phyloP scores from a whole-genome alignment of 1,284 basidiomycete species.

The Boletus albobrunnescens region DNA sequence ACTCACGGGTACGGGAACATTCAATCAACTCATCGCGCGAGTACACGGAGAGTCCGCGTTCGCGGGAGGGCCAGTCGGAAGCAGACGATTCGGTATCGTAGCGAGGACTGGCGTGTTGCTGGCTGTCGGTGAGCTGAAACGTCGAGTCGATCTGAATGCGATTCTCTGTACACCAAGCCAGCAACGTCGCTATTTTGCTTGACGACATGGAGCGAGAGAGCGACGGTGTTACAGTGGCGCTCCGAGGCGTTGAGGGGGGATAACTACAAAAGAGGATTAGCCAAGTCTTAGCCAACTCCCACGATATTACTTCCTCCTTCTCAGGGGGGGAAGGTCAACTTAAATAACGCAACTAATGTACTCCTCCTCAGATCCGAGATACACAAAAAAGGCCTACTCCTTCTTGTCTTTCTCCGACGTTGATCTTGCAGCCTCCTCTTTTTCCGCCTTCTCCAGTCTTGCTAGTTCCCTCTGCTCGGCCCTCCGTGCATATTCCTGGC shows the following conservation, averaged over 20 bases:
- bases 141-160: constrained; percentile 44
- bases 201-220: constrained; percentile 19
- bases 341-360: constrained; percentile 3
- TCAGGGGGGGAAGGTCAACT: neutral
- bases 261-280: constrained; percentile 24
- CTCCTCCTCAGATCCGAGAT: constrained; percentile 4
- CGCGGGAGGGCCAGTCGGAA: constrained; percentile 14
- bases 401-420: constrained; percentile 42
- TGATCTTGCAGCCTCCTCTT: constrained; percentile 22
- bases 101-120: neutral
- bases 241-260: constrained; percentile 19
- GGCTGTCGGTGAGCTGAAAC: constrained; percentile 35
- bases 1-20: constrained; percentile 39
- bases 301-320: neutral
- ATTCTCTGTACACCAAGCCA: constrained; percentile 47
- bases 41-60: constrained; percentile 39
- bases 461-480: constrained; percentile 59
- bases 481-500: constrained; percentile 80
- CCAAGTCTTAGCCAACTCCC: constrained; percentile 15
- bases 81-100: constrained; percentile 1
- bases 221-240: neutral
- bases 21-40: constrained; percentile 38
- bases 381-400: constrained; percentile 18
- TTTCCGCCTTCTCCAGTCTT: constrained; percentile 37
- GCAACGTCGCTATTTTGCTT: constrained; percentile 20